Evolutionary conservation across 1,139 yeast genomes (phyloP), one percentile per base, ranked within the genome.

Genomic region (Lodderomyces margitis): DNA sequence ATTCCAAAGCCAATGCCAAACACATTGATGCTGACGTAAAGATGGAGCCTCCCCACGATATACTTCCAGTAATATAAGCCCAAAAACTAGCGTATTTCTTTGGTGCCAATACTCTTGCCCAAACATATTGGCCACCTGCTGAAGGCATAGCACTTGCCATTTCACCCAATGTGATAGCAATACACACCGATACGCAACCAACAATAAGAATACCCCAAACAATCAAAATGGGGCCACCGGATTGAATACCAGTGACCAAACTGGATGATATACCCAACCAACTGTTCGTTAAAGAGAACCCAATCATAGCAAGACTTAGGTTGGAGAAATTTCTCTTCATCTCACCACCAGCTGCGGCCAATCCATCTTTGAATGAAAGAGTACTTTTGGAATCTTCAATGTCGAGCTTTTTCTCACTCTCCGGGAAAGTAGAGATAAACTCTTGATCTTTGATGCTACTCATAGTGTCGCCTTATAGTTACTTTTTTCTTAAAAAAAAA

Each of bases 141-240:
- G 65, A 61, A 1, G 83, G 83, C 53, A 74, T 73, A 30, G 80
- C 74, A 37, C 74, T 66, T 2, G 79, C 69, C 54, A 79, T 61
- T 48, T 79, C 83, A 12, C 79, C 65, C 47, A 68, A 59, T 4
- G 70, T 64, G 15, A 66, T 57, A 17, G 70, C 76, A 43, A 70
- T 59, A 52, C 69, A 62, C 48, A 60, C 61, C 2, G 75, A 68
- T 27, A 70, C 56, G 44, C 61, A 61, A 0, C 87, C 80, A 44
- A 83, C 72, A 50, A 83, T 81, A 21, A 82, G 63, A 50, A 81
- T 81, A 53, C 88, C 88, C 53, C 81, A 82, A 12, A 81, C 77
- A 48, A 81, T 77, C 64, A 80, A 61, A 67, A 81, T 64, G 9
- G 88, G 87, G 23, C 88, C 88, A 49, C 86, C 86, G 21, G 84